These are phyloP conservation scores for Prunus davidiana DNA, from an alignment of 306 rosid species.

Conservation along the genomic window DNA sequence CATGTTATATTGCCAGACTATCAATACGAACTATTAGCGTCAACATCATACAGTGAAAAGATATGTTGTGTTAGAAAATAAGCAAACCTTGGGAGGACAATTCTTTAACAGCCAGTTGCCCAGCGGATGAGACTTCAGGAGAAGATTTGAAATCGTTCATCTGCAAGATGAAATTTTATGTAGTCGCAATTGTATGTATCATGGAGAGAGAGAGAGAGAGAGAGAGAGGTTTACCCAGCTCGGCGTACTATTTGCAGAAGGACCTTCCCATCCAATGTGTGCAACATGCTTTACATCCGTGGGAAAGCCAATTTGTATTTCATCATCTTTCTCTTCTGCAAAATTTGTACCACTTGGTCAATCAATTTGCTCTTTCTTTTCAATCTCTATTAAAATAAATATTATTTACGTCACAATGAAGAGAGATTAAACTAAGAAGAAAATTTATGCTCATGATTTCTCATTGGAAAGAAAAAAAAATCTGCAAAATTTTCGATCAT, in stretches of 20 bases:
- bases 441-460: too few species aligned
- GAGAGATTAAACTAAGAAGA: not conserved
- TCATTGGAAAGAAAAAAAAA: not conserved
- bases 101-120: conserved; percentile 28
- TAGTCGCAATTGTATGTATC: not conserved
- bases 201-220: not conserved
- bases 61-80: not conserved
- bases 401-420: not conserved
- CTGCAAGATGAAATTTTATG: conserved; percentile 33
- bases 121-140: conserved; percentile 29
- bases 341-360: not conserved
- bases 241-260: conserved; percentile 34
- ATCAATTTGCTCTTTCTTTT: not conserved
- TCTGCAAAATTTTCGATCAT: not conserved
- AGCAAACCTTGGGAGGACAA: conserved; percentile 45
- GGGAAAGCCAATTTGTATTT: conserved; percentile 85
- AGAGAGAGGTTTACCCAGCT: conserved; percentile 33
- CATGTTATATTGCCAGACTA: not conserved
- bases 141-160: conserved; percentile 61
- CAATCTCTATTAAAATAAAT: not conserved
- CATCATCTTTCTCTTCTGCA: conserved; percentile 78
- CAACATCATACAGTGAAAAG: not conserved
- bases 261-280: conserved; percentile 54
- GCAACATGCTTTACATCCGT: conserved; percentile 80
- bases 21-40: not conserved